These are phyloP conservation scores for Pestalotiopsis sp. DNA, from an alignment of 2,329 filamentous ascomycete species.

Conservation along the genomic window DNA sequence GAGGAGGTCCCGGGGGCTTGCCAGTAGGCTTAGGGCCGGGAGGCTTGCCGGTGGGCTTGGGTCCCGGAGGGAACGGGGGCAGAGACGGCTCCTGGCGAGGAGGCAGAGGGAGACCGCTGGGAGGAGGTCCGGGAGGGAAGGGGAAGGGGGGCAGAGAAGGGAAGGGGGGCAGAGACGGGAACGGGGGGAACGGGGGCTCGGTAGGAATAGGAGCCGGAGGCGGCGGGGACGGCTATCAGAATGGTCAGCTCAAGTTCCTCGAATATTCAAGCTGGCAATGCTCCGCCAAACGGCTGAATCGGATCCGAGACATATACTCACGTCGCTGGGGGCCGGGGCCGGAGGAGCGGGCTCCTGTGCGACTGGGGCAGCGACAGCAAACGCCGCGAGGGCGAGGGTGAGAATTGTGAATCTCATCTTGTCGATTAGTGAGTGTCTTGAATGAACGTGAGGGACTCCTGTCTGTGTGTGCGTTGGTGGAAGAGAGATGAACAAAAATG, in stretches of 20 bases:
- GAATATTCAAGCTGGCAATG: not conserved
- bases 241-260: not conserved
- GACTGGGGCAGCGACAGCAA: slow-evolving; percentile 7
- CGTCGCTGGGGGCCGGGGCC: not conserved
- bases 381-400: slow-evolving; percentile 11
- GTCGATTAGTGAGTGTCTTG: slow-evolving; percentile 5
- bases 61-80: not conserved
- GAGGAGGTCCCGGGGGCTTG: not conserved
- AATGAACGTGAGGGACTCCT: slow-evolving; percentile 1
- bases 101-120: too few species aligned
- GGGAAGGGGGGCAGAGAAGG: slow-evolving; percentile 2
- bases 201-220: not conserved
- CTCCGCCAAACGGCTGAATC: not conserved
- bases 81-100: not conserved
- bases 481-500: not conserved
- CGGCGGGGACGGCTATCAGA: not conserved
- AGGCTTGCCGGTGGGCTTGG: not conserved
- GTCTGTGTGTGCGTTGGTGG: slow-evolving; percentile 10
- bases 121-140: not conserved
- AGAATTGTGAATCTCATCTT: slow-evolving; percentile 13
- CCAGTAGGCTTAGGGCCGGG: not conserved
- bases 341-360: slow-evolving; percentile 10
- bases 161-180: not conserved
- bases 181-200: slow-evolving; percentile 1
- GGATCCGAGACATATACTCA: not conserved